Base-by-base conservation (phyloP, 441 rosid species). In the Theobroma grandiflorum region DNA sequence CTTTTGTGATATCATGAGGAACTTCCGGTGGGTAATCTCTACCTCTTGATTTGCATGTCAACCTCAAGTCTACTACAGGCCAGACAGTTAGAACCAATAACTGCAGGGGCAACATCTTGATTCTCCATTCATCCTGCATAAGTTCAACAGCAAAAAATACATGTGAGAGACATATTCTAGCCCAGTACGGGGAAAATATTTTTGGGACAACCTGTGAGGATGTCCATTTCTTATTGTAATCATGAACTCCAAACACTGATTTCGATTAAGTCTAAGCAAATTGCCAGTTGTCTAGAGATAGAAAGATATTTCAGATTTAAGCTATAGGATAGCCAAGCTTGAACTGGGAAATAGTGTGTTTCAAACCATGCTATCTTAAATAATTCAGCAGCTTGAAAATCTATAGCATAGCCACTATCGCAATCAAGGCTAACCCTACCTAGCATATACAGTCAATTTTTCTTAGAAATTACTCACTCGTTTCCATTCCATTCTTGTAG, bases 31-130 rank as follows among this genome's bases (percentile, higher is more conserved):
- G 98, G 79, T 95, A 96, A 88, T 92, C 93, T 66, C 76, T 86
- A 67, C 95, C 95, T 77, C 81, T 87, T 42, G 91, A 78, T 88
- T 85, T 92, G 86, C 89, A 92, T 76, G 89, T 89, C 85, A 95
- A 73, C 62, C 94, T 87, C 98, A 95, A 90, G 84, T 96, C 99
- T 4, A 95, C 93, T 9, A 86, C 90, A 7, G 99, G 97, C 88
- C 92, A 83, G 20, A 91, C 96, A 0, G 93, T 93, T 18, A 93
- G 85, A 81, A 91, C 92, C 80, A 92, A 81, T 79, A 93, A 93
- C 45, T 86, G 86, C 77, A 95, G 89, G 12, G 99, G 99, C 85
- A 93, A 85, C 98, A 94, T 94, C 86, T 88, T 93, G 82, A 93
- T 86, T 70, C 98, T 96, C 97, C 99, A 95, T 58, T 90, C 91